Evolutionary conservation across 1,284 basidiomycete genomes (phyloP).

Genomic region (Neonothopanus nambi): DNA sequence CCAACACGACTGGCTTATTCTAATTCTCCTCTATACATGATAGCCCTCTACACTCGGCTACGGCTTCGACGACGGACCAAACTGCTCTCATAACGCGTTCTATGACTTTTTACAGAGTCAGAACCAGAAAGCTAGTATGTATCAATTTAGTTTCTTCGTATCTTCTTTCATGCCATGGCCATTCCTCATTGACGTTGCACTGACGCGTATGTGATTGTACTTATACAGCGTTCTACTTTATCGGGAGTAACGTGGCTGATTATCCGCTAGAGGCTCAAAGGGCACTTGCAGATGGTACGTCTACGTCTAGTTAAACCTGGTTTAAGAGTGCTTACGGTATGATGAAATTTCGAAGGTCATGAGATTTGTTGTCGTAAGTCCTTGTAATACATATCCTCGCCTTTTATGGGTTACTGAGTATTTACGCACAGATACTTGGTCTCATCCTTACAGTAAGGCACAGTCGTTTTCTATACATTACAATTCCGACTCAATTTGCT

Average conservation of each 20-base stretch:
- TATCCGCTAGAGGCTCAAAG: conserved; percentile 73
- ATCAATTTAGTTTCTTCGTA: background rate
- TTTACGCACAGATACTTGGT: conserved; percentile 51
- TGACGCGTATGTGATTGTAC: too few relatives aligned
- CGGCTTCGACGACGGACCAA: conserved; percentile 73
- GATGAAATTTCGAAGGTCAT: conserved; percentile 36
- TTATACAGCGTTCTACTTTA: conserved; percentile 44
- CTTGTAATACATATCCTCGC: too few relatives aligned
- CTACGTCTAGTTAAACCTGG: background rate
- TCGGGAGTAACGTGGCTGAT: conserved; percentile 76
- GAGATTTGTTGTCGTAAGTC: conserved; percentile 59
- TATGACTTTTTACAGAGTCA: conserved; percentile 63
- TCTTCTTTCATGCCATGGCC: background rate
- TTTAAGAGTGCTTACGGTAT: too few relatives aligned
- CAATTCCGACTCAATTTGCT: background rate
- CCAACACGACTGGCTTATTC: background rate
- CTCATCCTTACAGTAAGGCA: conserved; percentile 52
- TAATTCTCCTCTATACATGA: too few relatives aligned
- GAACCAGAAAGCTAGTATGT: conserved; percentile 69
- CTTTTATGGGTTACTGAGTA: background rate
- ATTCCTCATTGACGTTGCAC: background rate
- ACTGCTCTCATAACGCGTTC: conserved; percentile 64
- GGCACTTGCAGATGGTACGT: conserved; percentile 51
- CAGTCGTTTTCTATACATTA: background rate
- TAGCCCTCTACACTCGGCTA: conserved; percentile 65